Evolutionary conservation across 768 basidiomycete species (phyloP).

Genomic region (Crassisporium funariophilum): DNA sequence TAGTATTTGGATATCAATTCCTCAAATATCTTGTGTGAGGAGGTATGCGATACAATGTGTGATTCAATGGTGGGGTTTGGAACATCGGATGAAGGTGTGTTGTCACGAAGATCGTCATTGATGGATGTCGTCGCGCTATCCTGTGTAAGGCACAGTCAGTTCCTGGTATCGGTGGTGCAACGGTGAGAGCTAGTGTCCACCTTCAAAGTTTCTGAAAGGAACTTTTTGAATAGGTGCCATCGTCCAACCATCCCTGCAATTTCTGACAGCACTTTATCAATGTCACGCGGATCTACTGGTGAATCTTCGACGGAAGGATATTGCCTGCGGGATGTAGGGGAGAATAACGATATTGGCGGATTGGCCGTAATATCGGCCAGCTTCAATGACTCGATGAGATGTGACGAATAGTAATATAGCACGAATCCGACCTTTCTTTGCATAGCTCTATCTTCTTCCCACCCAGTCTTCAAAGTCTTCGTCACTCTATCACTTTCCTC

Average conservation of each 20-base stretch:
- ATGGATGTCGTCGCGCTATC: slow-evolving; percentile 8
- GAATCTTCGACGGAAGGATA: slow-evolving; percentile 48
- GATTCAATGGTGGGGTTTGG: slow-evolving; percentile 17
- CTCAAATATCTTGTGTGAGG: slow-evolving; percentile 62
- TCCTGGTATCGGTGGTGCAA: no score
- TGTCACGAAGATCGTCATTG: slow-evolving; percentile 6
- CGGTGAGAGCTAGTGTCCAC: slow-evolving; percentile 40
- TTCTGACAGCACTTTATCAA: slow-evolving; percentile 90
- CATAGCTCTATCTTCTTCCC: slow-evolving; percentile 90
- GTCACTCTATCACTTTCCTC: slow-evolving; percentile 89
- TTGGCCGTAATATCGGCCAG: slow-evolving; percentile 48
- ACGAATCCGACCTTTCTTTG: slow-evolving; percentile 64
- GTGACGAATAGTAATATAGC: neutral
- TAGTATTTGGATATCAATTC: slow-evolving; percentile 75
- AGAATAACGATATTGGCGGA: slow-evolving; percentile 36
- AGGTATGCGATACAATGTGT: slow-evolving; percentile 46
- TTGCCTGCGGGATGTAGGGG: slow-evolving; percentile 30
- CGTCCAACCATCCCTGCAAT: slow-evolving; percentile 86
- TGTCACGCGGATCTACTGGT: slow-evolving; percentile 80
- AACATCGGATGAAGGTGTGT: slow-evolving; percentile 3
- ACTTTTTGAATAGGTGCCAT: slow-evolving; percentile 90
- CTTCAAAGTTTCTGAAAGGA: slow-evolving; percentile 72
- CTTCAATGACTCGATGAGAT: slow-evolving; percentile 28
- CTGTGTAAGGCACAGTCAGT: slow-evolving; percentile 8
- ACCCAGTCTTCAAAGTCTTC: slow-evolving; percentile 70